A percentile compares a stretch with the other conserved stretches of the same genome.
These are phyloP conservation scores for Vitis labrusca DNA, from an alignment of 164 flowering plant species.

Conservation along the genomic window DNA sequence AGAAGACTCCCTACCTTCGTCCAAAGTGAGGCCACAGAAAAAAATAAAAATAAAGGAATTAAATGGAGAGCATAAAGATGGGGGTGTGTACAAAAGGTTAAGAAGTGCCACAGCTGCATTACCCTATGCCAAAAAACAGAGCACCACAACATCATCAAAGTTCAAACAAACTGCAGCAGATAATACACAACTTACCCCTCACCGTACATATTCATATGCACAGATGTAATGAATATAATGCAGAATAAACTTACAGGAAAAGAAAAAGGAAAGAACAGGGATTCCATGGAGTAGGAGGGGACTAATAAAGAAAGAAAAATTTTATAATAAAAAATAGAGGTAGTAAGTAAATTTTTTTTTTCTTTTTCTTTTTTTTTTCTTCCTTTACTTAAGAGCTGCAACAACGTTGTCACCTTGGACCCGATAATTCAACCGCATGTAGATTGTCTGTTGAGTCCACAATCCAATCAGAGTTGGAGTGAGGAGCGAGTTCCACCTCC, in stretches of 20 bases:
- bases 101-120: constrained; percentile 9
- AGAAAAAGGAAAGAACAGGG: constrained; percentile 5
- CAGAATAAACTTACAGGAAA: constrained; percentile 28
- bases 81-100: neutral
- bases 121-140: constrained; percentile 1
- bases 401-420: constrained; percentile 67
- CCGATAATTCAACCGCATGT: constrained; percentile 81
- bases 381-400: constrained; percentile 19
- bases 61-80: neutral
- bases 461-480: constrained; percentile 71
- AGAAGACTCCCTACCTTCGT: too few relatives aligned
- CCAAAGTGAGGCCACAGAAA: too few relatives aligned
- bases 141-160: constrained; percentile 15
- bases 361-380: constrained; percentile 11
- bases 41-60: too few relatives aligned
- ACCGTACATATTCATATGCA: constrained; percentile 48
- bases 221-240: constrained; percentile 44
- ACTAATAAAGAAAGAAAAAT: constrained; percentile 4
- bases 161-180: constrained; percentile 24
- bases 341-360: constrained; percentile 19
- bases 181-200: constrained; percentile 35
- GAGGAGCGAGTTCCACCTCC: constrained; percentile 62
- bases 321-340: constrained; percentile 15
- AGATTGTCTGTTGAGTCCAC: constrained; percentile 79
- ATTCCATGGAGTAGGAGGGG: too few relatives aligned